Evolutionary conservation across 345 rosid genomes (phyloP), one percentile per base, ranked within the genome.

Genomic region (Lepidium sativum): DNA sequence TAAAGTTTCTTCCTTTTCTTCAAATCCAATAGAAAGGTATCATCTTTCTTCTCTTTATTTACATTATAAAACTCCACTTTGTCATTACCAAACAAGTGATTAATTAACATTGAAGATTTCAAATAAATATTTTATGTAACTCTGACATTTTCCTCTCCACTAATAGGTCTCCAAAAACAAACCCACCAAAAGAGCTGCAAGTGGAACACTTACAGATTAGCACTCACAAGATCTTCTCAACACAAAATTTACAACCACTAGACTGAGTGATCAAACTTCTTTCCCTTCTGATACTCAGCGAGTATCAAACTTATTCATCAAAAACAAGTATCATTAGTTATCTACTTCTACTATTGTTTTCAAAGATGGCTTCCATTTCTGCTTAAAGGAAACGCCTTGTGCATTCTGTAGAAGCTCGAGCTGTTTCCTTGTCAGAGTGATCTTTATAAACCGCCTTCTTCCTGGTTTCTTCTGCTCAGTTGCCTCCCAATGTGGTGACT

Each of bases 291-390:
- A 53, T 50, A 32, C 29, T 49, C 72, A 31, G 9, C 17, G 16
- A 7, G 8, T 45, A 45, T n/a, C 35, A n/a, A 47, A 15, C 13
- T 17, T 37, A 17, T 39, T 40, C 38, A 52, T 38, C 31, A 35
- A 72, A 27, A 70, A 47, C 4, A 8, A 50, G 55, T 54, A 57
- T 23, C 65, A 77, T 25, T 58, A 79, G 31, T 65, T 29, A 23
- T 59, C 75, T 47, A 69, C 70, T 69, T 83, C 86, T 2, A 67
- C 69, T 50, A 83, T 77, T 52, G 86, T 69, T 44, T 74, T 72
- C 60, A 85, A 68, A 53, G 83, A 82, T 15, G 89, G 89, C 56
- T 65, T 74, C 96, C 89, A 85, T 75, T 75, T 80, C 74, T 32
- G n/a, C 33, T 21, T 63, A 21, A 72, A 27, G 2, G 67, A 34